A percentile compares a stretch with the other conserved stretches of the same genome.
phyloP scores from a whole-genome alignment of 345 rosid genomes.

The Eucalyptus albens region DNA sequence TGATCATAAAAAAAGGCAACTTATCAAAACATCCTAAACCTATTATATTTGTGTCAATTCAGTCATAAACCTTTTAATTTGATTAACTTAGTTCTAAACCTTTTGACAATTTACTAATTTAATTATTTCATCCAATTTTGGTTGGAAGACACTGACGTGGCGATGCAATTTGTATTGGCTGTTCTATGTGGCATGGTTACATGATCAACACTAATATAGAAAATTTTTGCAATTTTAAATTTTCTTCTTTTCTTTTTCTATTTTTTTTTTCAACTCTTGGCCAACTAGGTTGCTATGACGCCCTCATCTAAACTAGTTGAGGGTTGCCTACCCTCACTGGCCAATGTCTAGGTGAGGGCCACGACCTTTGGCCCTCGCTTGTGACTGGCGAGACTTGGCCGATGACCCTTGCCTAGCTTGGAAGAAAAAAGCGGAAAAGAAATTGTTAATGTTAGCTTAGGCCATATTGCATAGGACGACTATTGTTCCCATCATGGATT shows the following conservation, averaged over 20 bases:
- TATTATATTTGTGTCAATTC: background rate
- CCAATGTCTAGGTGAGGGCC: background rate
- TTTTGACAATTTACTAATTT: background rate
- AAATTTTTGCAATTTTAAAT: background rate
- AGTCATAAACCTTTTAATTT: fast-evolving
- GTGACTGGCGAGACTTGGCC: too few species aligned
- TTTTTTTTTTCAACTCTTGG: background rate
- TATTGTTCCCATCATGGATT: too few species aligned
- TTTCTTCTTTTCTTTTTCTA: background rate
- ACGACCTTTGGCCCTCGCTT: background rate
- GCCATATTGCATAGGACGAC: fast-evolving
- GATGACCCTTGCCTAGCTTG: too few species aligned
- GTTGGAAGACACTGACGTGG: fast-evolving
- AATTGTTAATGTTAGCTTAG: background rate
- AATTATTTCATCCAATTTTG: background rate
- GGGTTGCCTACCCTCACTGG: background rate
- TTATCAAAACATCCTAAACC: background rate
- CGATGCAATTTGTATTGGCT: fast-evolving
- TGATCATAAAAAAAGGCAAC: background rate
- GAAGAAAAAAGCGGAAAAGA: background rate
- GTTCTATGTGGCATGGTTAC: fast-evolving
- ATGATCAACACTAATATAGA: fast-evolving
- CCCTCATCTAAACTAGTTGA: background rate
- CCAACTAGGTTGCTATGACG: fast-evolving
- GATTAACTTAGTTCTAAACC: fast-evolving